Conservation (phyloP, 306 rosid genomes). For the Notholithocarpus densiflorus region DNA sequence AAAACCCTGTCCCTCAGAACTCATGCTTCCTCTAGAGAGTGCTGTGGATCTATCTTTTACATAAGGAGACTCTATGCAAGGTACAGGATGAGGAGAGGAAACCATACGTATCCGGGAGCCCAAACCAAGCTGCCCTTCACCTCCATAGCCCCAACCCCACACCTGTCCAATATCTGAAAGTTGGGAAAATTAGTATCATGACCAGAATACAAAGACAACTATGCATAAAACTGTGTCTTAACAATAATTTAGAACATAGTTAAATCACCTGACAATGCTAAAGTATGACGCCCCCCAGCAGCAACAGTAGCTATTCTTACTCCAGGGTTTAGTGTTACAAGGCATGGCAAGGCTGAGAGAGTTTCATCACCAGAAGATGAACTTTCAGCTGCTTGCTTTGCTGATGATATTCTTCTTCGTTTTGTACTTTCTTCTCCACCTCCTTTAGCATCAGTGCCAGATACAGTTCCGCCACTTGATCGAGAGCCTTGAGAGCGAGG, state of each 20-base stretch:
- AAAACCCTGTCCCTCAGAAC: conserved; percentile 54
- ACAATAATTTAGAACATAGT: conserved; percentile 4
- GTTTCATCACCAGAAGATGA: conserved; percentile 72
- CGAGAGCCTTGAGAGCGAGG: conserved; percentile 61
- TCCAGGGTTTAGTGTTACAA: conserved; percentile 77
- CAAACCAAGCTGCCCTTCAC: conserved; percentile 98
- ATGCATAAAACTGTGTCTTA: conserved; percentile 12
- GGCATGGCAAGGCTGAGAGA: conserved; percentile 79
- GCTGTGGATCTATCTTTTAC: conserved; percentile 56
- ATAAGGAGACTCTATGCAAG: conserved; percentile 62
- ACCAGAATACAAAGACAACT: conserved; percentile 3
- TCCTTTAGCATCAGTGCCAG: conserved; percentile 34
- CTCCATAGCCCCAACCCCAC: conserved; percentile 99
- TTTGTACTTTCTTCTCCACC: conserved; percentile 77
- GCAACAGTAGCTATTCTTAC: conserved; percentile 75
- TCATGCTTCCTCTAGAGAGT: conserved; percentile 51
- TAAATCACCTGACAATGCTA: conserved; percentile 73
- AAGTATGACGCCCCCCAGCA: conserved; percentile 94
- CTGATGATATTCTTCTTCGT: conserved; percentile 69
- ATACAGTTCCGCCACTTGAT: conserved; percentile 42
- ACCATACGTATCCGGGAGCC: conserved; percentile 94
- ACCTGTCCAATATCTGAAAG: conserved; percentile 90
- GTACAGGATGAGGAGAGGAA: conserved; percentile 87
- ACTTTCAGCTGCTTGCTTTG: conserved; percentile 72
- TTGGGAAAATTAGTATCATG: conserved; percentile 31